Conservation (phyloP, 2,329 filamentous ascomycete species). For the Fonsecaea pugnacius region DNA sequence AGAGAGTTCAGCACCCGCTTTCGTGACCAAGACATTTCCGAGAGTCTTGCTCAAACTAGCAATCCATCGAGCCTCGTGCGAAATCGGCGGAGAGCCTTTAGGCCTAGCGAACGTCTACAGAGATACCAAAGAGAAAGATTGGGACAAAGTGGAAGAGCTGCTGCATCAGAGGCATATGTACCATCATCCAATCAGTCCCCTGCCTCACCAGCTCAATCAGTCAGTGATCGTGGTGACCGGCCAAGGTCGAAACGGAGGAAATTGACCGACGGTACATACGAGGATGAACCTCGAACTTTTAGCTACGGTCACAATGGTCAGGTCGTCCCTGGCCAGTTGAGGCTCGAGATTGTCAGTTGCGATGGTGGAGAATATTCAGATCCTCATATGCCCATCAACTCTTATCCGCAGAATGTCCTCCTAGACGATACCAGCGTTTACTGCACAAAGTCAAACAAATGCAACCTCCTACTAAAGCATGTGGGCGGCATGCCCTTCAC, state of each 20-base stretch:
- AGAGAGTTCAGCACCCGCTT: conserved; percentile 28
- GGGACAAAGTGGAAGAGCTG: conserved; percentile 30
- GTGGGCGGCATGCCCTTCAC: conserved; percentile 79
- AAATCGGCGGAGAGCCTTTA: conserved; percentile 36
- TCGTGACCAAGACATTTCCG: conserved; percentile 26
- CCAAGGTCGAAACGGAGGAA: conserved; percentile 69
- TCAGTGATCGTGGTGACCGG: conserved; percentile 45
- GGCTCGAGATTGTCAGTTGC: conserved; percentile 87
- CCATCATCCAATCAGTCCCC: conserved; percentile 20
- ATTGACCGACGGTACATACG: conserved; percentile 65
- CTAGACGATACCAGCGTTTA: conserved; percentile 83
- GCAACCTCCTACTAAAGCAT: conserved; percentile 84
- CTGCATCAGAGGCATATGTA: conserved; percentile 18
- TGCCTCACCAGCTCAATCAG: conserved; percentile 13
- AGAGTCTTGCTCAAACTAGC: conserved; percentile 17
- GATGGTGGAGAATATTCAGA: conserved; percentile 75
- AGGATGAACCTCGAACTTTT: conserved; percentile 59
- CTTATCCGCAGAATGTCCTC: conserved; percentile 79
- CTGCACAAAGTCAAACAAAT: conserved; percentile 83
- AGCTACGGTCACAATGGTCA: conserved; percentile 87
- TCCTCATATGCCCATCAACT: conserved; percentile 58
- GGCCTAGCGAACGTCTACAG: conserved; percentile 39
- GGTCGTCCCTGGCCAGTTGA: conserved; percentile 77
- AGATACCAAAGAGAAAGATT: conserved; percentile 34
- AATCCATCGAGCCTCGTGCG: conserved; percentile 32